These are phyloP conservation scores for Pleodorina starrii DNA, from an alignment of 139 green algal genomes.

Conservation along the genomic window DNA sequence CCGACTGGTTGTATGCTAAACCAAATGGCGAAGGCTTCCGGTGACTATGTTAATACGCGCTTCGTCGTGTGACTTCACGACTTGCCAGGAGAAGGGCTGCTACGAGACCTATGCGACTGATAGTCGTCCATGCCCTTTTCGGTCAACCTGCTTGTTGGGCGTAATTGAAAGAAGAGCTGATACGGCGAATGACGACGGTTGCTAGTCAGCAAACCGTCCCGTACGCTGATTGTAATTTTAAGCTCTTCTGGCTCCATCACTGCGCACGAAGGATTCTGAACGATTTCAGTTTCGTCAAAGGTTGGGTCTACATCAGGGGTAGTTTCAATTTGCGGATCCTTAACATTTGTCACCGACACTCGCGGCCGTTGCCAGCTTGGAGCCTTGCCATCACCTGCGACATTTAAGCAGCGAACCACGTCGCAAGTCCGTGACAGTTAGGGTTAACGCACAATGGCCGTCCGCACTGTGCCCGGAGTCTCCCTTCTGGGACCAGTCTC, in stretches of 20 bases:
- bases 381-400: conserved; percentile 6
- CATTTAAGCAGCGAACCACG: neutral
- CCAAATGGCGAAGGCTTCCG: no score
- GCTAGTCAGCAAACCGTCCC: conserved; percentile 1
- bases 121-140: no score
- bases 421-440: neutral
- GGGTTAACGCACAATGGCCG: conserved; percentile 34
- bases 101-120: no score
- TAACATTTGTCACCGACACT: no score
- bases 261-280: neutral
- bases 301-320: no score
- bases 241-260: neutral
- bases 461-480: conserved; percentile 56
- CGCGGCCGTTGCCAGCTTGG: neutral
- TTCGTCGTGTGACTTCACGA: no score
- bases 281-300: no score
- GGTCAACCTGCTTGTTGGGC: no score
- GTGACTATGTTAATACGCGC: no score
- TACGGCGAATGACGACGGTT: conserved; percentile 22
- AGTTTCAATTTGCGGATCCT: no score
- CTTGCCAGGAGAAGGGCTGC: no score
- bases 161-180: neutral
- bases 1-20: no score
- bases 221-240: conserved; percentile 11
- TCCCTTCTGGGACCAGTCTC: conserved; percentile 66